These are phyloP conservation scores for Amyloporia xantha DNA, from an alignment of 768 basidiomycete species.

Conservation along the genomic window DNA sequence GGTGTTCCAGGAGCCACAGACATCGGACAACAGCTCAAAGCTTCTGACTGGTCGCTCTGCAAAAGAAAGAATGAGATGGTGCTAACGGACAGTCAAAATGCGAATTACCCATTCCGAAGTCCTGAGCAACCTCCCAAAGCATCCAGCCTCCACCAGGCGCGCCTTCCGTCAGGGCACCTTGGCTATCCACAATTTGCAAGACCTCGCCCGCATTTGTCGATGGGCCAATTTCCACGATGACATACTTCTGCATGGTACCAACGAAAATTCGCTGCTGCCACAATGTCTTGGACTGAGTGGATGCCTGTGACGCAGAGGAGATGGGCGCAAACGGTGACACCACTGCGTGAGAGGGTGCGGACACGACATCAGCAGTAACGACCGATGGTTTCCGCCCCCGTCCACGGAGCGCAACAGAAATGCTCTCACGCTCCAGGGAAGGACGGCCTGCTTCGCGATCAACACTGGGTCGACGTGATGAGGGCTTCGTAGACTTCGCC, in stretches of 20 bases:
- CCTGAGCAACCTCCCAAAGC: slow-evolving; percentile 83
- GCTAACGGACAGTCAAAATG: not conserved
- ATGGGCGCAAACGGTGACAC: slow-evolving; percentile 10
- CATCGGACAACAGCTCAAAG: slow-evolving; percentile 76
- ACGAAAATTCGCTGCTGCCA: slow-evolving; percentile 73
- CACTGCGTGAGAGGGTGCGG: slow-evolving; percentile 4
- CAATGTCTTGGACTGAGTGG: slow-evolving; percentile 14
- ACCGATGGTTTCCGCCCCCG: slow-evolving; percentile 20
- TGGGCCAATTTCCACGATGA: slow-evolving; percentile 63
- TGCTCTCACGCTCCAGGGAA: slow-evolving; percentile 6
- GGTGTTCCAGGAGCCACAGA: slow-evolving; percentile 85
- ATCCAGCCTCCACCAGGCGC: slow-evolving; percentile 71
- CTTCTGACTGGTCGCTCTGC: slow-evolving; percentile 85
- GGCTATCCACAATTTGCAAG: slow-evolving; percentile 52
- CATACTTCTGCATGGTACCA: slow-evolving; percentile 67
- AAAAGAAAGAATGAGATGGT: slow-evolving; percentile 3
- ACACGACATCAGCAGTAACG: slow-evolving; percentile 15
- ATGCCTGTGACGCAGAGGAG: slow-evolving; percentile 23
- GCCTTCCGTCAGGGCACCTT: slow-evolving; percentile 60
- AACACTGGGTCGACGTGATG: slow-evolving; percentile 18
- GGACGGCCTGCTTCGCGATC: slow-evolving; percentile 9
- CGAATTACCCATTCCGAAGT: slow-evolving; percentile 84
- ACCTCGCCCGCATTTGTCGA: slow-evolving; percentile 70
- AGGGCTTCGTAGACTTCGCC: slow-evolving; percentile 5
- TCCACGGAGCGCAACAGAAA: slow-evolving; percentile 11